Evolutionary conservation across 2,329 filamentous ascomycete genomes (phyloP).

Genomic region (Amauroascus verrucosus): DNA sequence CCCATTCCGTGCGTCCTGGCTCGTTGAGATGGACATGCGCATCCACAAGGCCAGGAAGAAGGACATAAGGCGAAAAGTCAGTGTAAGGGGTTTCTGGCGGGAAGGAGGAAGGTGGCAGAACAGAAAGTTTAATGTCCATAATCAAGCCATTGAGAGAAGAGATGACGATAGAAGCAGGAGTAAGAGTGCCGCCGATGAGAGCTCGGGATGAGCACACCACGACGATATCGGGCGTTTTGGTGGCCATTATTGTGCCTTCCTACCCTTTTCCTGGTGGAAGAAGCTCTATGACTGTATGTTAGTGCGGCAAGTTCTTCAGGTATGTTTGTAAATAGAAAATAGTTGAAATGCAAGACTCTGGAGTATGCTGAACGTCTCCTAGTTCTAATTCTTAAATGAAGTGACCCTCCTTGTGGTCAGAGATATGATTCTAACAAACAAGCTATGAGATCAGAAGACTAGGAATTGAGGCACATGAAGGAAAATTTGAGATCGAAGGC

Average conservation of each 20-base stretch:
- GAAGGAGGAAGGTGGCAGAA: constrained; percentile 68
- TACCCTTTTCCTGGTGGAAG: not conserved
- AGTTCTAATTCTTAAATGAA: no score
- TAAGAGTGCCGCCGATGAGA: constrained; percentile 65
- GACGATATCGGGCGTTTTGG: constrained; percentile 44
- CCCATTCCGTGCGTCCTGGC: constrained; percentile 94
- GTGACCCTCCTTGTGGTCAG: no score
- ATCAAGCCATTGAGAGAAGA: constrained; percentile 77
- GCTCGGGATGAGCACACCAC: constrained; percentile 78
- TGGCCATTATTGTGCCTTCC: not conserved
- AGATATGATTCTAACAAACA: no score
- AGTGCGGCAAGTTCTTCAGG: no score
- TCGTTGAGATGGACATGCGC: constrained; percentile 97
- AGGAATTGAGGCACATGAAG: no score
- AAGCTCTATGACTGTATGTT: no score
- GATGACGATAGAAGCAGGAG: constrained; percentile 72
- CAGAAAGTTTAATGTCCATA: constrained; percentile 57
- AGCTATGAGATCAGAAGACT: no score
- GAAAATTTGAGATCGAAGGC: no score
- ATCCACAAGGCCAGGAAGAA: constrained; percentile 87
- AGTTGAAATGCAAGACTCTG: not conserved
- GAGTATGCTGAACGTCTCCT: no score
- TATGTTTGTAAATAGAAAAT: no score
- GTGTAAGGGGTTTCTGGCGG: constrained; percentile 61
- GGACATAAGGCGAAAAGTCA: constrained; percentile 72